Base-by-base conservation (phyloP, 2,329 filamentous ascomycete genomes). In the Xylaria sp. region DNA sequence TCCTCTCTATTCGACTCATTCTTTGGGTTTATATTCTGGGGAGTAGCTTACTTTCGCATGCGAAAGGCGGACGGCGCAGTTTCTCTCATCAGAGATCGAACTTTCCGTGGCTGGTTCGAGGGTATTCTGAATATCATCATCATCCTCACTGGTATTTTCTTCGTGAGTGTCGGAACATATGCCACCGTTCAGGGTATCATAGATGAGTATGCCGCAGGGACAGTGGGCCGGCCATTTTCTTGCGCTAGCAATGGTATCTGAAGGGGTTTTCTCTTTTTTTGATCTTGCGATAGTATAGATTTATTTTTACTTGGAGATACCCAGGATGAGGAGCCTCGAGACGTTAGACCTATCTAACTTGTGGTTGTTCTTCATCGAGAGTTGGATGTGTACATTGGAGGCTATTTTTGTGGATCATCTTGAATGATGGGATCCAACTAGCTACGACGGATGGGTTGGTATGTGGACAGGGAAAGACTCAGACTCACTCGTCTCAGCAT, bases 11-110 rank as follows among this genome's bases (percentile, higher is more conserved):
- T 97, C 76, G 93, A 97, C 80, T 95, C 92, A 61, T 95, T 94
- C 85, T 95, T 95, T 74, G 94, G 94, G 27, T 97, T 97, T 83
- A 97, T 97, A 76, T 97, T 97, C 83, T 97, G 92, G 92, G 92
- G 91, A 13, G 86, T 93, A 1, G 92, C 92, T 0, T 95, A 93
- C 76, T 86, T 94, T 75, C 87, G 91, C 63, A 92, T 95, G 91
- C 85, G 91, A 54, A 81, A 81, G 22, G 90, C 86, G 1, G 90
- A 92, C 69, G 84, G 87, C 39, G 83, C 85, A 6, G 76, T 84
- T 2, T 80, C 82, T 0, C 83, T 86, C 36, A 83, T 86, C 57
- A 85, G 82, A 69, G 81, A 80, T 1, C 82, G 86, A 38, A 87
- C 86, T 54, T 73, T 89, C 38, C 80, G 84, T 1, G 86, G 86